These are phyloP conservation scores for Trichosporon sp. DNA, from an alignment of 1,284 basidiomycete genomes.

Conservation along the genomic window DNA sequence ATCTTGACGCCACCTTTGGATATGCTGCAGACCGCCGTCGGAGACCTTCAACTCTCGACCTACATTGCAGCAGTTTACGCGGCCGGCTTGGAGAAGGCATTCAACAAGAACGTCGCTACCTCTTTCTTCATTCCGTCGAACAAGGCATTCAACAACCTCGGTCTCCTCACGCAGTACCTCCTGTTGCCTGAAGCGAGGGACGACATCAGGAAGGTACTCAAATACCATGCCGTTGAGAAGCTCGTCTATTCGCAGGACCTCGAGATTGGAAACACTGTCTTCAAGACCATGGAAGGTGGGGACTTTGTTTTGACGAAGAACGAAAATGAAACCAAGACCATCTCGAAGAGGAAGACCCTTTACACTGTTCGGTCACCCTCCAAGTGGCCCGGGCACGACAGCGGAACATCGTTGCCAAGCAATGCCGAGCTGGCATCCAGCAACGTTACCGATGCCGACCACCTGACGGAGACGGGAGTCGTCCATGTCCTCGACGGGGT, in stretches of 20 bases:
- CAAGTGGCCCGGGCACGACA: constrained; percentile 41
- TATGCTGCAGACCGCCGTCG: constrained; percentile 74
- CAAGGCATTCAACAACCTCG: constrained; percentile 77
- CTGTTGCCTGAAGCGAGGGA: constrained; percentile 63
- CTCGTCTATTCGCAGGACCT: constrained; percentile 65
- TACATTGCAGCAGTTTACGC: constrained; percentile 88
- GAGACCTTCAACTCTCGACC: constrained; percentile 74
- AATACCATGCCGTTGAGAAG: constrained; percentile 75
- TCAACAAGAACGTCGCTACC: constrained; percentile 65
- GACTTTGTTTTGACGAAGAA: constrained; percentile 41
- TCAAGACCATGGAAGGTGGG: constrained; percentile 49
- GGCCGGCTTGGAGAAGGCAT: constrained; percentile 65
- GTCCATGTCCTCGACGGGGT: constrained; percentile 83
- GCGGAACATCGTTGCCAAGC: constrained; percentile 49
- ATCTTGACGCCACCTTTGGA: constrained; percentile 77
- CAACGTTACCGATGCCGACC: constrained; percentile 53
- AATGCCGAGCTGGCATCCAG: constrained; percentile 44
- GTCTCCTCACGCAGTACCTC: constrained; percentile 83
- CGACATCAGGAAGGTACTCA: constrained; percentile 74
- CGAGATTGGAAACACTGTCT: constrained; percentile 34
- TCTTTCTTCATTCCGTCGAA: constrained; percentile 87
- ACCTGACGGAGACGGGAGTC: constrained; percentile 76
- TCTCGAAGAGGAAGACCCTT: neutral
- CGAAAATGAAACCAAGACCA: constrained; percentile 20
- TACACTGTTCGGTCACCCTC: constrained; percentile 32